Conservation (phyloP, 306 rosid genomes). For the Acacia confusa region DNA sequence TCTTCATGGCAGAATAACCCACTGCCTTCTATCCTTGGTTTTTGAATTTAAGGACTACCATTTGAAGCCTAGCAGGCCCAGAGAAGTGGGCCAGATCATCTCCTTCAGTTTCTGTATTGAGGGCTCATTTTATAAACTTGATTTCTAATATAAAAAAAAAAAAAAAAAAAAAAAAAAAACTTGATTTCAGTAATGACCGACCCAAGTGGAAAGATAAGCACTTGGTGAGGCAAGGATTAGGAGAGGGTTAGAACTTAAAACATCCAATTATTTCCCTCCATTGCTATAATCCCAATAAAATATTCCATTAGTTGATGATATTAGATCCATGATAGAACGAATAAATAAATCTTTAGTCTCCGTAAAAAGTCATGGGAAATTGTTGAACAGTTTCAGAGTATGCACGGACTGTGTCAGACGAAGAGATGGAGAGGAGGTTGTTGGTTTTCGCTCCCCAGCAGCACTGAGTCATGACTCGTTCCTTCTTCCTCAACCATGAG, state of each 20-base stretch:
- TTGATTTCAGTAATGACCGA: background rate
- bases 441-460: conserved; percentile 15
- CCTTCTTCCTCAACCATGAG: background rate
- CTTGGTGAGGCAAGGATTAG: background rate
- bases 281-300: background rate
- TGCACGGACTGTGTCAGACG: conserved; percentile 6
- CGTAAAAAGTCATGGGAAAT: background rate
- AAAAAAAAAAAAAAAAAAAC: too few species aligned
- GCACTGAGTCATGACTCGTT: conserved; percentile 16
- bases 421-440: background rate
- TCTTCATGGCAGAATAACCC: background rate
- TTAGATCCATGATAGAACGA: background rate
- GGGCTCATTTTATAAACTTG: background rate
- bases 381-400: background rate
- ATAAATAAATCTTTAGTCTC: background rate
- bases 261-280: background rate
- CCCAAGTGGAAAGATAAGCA: background rate
- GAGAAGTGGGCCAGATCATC: background rate
- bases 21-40: background rate
- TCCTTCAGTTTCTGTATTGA: background rate
- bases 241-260: too few species aligned
- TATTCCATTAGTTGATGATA: background rate
- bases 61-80: background rate
- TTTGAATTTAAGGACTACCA: background rate
- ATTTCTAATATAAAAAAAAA: too few species aligned